Evolutionary conservation across 2,329 filamentous ascomycete species (phyloP).

Genomic region (Aaosphaeria arxii): DNA sequence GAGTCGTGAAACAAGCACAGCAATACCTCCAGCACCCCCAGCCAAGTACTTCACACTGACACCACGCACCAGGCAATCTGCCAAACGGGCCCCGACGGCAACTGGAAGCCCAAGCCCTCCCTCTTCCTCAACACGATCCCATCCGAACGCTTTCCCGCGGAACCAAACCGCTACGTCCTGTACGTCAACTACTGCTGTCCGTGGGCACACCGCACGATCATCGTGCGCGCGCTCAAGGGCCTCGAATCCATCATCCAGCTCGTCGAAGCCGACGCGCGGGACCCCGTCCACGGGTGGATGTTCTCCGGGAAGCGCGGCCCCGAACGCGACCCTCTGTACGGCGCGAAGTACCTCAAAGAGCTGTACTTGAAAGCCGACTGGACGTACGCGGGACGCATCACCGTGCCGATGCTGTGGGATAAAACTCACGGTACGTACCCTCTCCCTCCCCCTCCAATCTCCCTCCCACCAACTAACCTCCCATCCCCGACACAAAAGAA

Average conservation of each 20-base stretch:
- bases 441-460: not conserved
- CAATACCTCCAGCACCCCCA: too few relatives aligned
- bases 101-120: slow-evolving; percentile 36
- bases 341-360: slow-evolving; percentile 49
- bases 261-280: slow-evolving; percentile 40
- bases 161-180: slow-evolving; percentile 57
- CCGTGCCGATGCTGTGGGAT: slow-evolving; percentile 75
- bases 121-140: slow-evolving; percentile 58
- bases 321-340: slow-evolving; percentile 24
- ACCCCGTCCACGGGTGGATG: slow-evolving; percentile 28
- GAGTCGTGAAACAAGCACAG: too few relatives aligned
- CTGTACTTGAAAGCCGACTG: slow-evolving; percentile 70
- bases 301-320: slow-evolving; percentile 28
- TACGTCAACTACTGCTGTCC: slow-evolving; percentile 60
- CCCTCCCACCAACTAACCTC: slow-evolving; percentile 8
- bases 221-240: slow-evolving; percentile 48
- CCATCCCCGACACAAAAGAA: slow-evolving; percentile 8
- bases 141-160: slow-evolving; percentile 54
- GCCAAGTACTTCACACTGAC: too few relatives aligned
- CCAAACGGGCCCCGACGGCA: too few relatives aligned
- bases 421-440: slow-evolving; percentile 49
- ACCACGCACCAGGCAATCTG: too few relatives aligned
- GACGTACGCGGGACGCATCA: slow-evolving; percentile 57
- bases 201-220: slow-evolving; percentile 55
- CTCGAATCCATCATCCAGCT: slow-evolving; percentile 49